Evolutionary conservation across 495 filamentous ascomycete species (phyloP).

Genomic region (Entonaema liquescens): DNA sequence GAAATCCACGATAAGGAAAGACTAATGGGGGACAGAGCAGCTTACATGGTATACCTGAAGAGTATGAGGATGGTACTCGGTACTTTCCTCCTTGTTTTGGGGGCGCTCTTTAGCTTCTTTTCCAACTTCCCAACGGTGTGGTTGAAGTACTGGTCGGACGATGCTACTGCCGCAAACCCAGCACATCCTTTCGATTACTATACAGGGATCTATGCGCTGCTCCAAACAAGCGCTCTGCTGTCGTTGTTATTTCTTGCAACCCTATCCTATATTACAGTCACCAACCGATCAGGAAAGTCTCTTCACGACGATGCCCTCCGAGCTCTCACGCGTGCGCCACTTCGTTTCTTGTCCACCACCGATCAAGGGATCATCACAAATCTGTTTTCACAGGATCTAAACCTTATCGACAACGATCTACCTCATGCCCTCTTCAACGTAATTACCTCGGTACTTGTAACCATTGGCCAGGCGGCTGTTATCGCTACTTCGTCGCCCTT

Average conservation of each 20-base stretch:
- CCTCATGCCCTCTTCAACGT: constrained; percentile 33
- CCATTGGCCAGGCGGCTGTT: constrained; percentile 44
- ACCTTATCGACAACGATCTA: constrained; percentile 52
- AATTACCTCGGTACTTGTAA: constrained; percentile 17
- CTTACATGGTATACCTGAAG: constrained; percentile 51
- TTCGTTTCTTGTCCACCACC: constrained; percentile 52
- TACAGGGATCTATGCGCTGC: constrained; percentile 46
- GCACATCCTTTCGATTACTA: constrained; percentile 47
- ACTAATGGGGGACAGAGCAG: constrained; percentile 38
- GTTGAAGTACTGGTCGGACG: constrained; percentile 53
- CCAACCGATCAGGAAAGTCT: constrained; percentile 34
- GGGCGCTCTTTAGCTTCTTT: constrained; percentile 45
- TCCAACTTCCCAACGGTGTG: constrained; percentile 51
- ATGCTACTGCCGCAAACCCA: constrained; percentile 35
- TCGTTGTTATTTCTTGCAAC: constrained; percentile 15
- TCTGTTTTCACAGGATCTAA: constrained; percentile 58
- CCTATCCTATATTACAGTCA: constrained; percentile 25
- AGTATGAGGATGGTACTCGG: constrained; percentile 45
- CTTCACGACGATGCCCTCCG: constrained; percentile 40
- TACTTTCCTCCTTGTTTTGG: constrained; percentile 33
- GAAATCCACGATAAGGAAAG: constrained; percentile 1
- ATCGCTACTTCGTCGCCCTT: constrained; percentile 45
- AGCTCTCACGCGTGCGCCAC: constrained; percentile 42
- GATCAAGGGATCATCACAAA: constrained; percentile 56
- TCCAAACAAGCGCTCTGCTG: constrained; percentile 42